These are phyloP conservation scores for Solanum stenotomum DNA, from an alignment of 257 asterid species.

Conservation along the genomic window DNA sequence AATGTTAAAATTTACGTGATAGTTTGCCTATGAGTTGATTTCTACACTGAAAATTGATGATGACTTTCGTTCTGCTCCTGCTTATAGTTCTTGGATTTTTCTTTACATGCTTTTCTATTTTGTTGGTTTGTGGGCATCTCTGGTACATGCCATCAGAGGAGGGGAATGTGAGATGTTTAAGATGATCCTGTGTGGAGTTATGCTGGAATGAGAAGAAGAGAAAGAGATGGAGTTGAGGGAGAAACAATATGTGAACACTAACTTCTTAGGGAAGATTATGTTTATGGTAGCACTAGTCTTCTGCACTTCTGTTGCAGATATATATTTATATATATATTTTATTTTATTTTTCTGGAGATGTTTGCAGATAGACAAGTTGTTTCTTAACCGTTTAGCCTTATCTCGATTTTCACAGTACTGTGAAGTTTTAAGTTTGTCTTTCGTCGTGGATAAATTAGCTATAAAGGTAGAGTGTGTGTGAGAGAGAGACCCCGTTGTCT, in stretches of 20 bases:
- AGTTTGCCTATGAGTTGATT: neutral
- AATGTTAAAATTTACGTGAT: neutral
- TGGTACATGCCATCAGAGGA: neutral
- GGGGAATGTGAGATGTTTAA: neutral
- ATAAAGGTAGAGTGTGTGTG: neutral
- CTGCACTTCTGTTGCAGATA: neutral
- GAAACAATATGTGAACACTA: neutral
- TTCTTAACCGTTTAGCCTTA: neutral
- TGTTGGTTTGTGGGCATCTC: neutral
- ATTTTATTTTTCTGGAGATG: too few species aligned
- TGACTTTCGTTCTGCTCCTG: neutral
- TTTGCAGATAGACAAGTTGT: neutral
- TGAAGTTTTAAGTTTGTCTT: neutral
- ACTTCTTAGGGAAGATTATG: neutral
- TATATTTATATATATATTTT: too few species aligned
- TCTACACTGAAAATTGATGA: neutral
- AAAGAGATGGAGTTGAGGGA: neutral
- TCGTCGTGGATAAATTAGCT: neutral
- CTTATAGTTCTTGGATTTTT: neutral
- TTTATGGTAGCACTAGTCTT: neutral
- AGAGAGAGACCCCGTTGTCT: neutral
- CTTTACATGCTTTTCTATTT: neutral
- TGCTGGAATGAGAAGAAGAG: neutral
- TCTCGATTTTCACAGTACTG: neutral
- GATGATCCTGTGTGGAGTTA: neutral